Base-by-base conservation (phyloP, 176 grass and related monocot species). In the Aegilops bicornis region DNA sequence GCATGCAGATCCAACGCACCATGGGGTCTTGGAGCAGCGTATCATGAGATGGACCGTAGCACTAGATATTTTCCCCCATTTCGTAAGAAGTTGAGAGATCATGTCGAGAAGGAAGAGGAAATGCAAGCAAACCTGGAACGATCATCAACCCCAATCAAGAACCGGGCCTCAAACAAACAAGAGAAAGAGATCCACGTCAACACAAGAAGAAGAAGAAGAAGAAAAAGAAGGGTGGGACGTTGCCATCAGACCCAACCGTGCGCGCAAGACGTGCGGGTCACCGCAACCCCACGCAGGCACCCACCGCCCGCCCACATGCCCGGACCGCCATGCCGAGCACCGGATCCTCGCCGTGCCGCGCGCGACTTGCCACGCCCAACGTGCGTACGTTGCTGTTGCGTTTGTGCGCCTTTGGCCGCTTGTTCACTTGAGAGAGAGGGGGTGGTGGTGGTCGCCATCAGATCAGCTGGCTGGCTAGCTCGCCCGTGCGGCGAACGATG, bases 171-270 rank as follows among this genome's bases (percentile, higher is more conserved):
- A 2, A 10, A 6, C 0, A 10, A 8, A 15, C 7, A 75, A 71
- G 48, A 33, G 32, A 33, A 33, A 33, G 32, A 27, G 11, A 20
- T 33, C 7, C 25, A 42, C 67, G 10, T 83, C 66, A 33, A 33
- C 11, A 84, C 22, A 14, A 45, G 82, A 33, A 29, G 6, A 48
- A 76, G 37, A 33, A 33, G 32, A 14, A 45, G 82, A 33, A 29
- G 6, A 48, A 76, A 29, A 33, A 33, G 32, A 4, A 33, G 32
- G 88, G 83, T 90, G 88, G 9, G 40, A 83, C 73, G 80, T 87
- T 60, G 84, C 75, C 59, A 84, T 87, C 80, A 19, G 6, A 84
- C 75, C 85, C 85, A 87, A 79, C 89, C 89, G 85, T 90, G 89
- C 84, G 84, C 54, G 35, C 64, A 78, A 35, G 71, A 37, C 77